These are phyloP conservation scores for Obelidium mucronatum DNA, from an alignment of 192 early-diverging fungal species.

Conservation along the genomic window DNA sequence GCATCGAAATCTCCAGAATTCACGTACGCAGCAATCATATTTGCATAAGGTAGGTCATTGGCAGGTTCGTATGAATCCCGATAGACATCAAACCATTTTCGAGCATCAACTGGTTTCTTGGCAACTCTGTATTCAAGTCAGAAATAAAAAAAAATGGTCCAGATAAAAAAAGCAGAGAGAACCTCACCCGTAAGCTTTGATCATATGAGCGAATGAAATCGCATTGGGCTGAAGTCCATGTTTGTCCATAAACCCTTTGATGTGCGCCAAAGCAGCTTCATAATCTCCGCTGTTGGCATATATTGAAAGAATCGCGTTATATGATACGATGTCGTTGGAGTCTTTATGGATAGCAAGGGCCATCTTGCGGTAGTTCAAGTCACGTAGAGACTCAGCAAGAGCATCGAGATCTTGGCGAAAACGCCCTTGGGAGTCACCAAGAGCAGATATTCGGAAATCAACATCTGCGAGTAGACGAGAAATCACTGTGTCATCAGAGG, in stretches of 20 bases:
- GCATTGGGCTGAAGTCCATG: conserved; percentile 6
- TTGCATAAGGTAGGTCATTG: conserved; percentile 1
- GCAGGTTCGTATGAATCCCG: conserved; percentile 14
- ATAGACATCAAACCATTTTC: conserved; percentile 26
- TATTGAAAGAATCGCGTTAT: background rate
- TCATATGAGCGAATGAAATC: conserved; percentile 3
- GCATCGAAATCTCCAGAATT: background rate
- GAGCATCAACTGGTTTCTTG: conserved; percentile 17
- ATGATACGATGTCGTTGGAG: background rate
- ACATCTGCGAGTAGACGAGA: background rate
- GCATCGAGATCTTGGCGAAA: background rate
- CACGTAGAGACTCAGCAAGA: background rate
- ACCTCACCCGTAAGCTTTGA: background rate
- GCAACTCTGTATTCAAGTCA: no score
- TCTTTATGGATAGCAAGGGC: background rate
- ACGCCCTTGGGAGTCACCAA: background rate
- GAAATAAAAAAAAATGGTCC: no score
- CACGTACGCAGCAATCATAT: conserved; percentile 11
- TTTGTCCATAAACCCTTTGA: conserved; percentile 8
- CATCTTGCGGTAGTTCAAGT: background rate
- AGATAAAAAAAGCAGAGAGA: background rate
- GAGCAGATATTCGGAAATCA: background rate
- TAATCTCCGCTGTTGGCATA: background rate
- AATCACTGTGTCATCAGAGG: background rate
- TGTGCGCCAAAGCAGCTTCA: background rate